phyloP scores from a whole-genome alignment of 1,284 basidiomycete species.

The Puccinia coronata region DNA sequence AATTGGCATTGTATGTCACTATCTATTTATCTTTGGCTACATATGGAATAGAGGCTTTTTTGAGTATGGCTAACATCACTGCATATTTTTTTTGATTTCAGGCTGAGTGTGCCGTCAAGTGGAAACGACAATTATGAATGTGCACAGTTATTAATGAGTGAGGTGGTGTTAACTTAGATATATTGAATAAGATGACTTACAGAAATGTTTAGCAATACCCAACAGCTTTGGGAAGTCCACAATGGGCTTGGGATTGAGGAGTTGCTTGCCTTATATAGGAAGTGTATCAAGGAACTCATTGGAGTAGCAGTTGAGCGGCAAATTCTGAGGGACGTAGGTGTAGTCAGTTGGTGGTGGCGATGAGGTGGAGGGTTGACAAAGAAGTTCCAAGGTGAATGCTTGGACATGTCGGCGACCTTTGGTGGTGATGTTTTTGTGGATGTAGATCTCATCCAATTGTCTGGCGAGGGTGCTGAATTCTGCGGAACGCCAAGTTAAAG shows the following conservation, averaged over 20 bases:
- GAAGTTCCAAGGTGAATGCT: background rate
- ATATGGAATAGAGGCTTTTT: background rate
- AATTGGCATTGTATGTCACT: conserved; percentile 12
- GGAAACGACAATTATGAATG: conserved; percentile 21
- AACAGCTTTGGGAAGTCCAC: background rate
- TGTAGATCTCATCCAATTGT: background rate
- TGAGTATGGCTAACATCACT: background rate
- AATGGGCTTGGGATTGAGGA: background rate
- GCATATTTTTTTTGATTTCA: background rate
- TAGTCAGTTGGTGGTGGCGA: too few relatives aligned
- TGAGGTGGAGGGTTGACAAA: background rate
- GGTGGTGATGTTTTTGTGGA: background rate
- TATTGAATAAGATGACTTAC: too few relatives aligned
- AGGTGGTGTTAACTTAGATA: background rate
- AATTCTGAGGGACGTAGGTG: too few relatives aligned
- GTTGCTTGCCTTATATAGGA: too few relatives aligned
- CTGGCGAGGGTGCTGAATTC: background rate
- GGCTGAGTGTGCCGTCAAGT: conserved; percentile 1
- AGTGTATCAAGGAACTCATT: too few relatives aligned
- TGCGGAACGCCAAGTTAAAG: background rate
- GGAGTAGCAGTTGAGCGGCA: conserved; percentile 8
- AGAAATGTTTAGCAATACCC: background rate
- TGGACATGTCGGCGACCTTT: background rate
- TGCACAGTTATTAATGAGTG: conserved; percentile 17
- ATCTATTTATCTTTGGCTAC: too few relatives aligned